Base-by-base conservation (phyloP, 2,329 filamentous ascomycete genomes). In the Onygenales sp. region DNA sequence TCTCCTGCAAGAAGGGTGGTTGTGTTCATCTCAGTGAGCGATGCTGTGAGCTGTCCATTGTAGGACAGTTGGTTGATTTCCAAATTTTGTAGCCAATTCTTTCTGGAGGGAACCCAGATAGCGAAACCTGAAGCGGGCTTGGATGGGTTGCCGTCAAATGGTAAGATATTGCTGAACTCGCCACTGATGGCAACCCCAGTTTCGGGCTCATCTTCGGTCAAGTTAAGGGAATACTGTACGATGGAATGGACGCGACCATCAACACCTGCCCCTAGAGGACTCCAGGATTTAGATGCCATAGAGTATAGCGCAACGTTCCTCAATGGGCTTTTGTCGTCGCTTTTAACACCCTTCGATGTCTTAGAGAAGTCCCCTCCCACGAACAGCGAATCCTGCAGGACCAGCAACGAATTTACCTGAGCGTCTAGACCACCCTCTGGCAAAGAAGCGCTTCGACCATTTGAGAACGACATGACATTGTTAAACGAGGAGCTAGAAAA, bases 11-110 rank as follows among this genome's bases (percentile, higher is more conserved):
- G 90, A 35, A 97, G 75, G 2, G 71, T 72, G 11, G 69, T 80
- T 7, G 17, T 13, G 17, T 78, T 78, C 48, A 76, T 77, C 47
- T 77, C 78, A 1, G 84, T 77, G 17, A 89, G 74, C 51, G 85
- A 76, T 6, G 88, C 80, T 14, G 84, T 86, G 45, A 98, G 77
- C 53, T 83, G 74, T 39, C 93, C 94, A 54, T 78, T 78, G 61
- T 94, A 80, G 6, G 80, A 76, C 52, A 87, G 83, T 35, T 83
- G 78, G 7, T 80, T 72, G 6, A 81, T 74, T 14, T 80, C 65
- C 14, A 96, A 72, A 60, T 94, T 93, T 64, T 89, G 83, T 13
- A 98, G 76, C 93, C 93, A 98, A 66, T 93, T 93, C 54, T 78
- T 79, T 57, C 80, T 77, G 3, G 90, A 94, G 2, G 88, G 88